Base-by-base conservation (phyloP, 2,329 filamentous ascomycete genomes). In the Cercospora canescens region DNA sequence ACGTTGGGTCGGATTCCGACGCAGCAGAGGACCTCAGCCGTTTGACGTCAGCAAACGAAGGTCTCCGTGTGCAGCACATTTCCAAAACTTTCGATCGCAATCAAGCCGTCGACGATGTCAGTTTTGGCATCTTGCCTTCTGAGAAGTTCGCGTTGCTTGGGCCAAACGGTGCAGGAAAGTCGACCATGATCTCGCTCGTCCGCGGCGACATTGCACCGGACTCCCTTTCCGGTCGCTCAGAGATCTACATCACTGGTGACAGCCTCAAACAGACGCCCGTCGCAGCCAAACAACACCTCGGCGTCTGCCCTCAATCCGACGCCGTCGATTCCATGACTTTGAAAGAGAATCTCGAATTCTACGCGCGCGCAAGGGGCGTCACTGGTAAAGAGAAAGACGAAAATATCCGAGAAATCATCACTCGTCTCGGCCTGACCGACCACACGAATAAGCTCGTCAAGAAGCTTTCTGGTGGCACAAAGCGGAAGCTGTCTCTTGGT, bases 121-220 rank as follows among this genome's bases (percentile, higher is more conserved):
- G 90, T 1, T 96, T 97, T 72, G 89, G 90, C 16, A 89, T 96
- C 56, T 85, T 86, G 32, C 87, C 87, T 50, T 90, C 91, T 55
- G 90, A 96, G 75, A 91, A 95, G 2, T 96, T 95, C 79, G 93
- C 93, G 0, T 84, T 97, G 0, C 85, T 97, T 2, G 93, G 93
- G 0, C 92, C 93, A 18, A 97, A 97, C 74, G 93, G 93, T 18
- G 93, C 93, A 1, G 93, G 93, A 63, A 96, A 97, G 73, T 93
- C 90, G 0, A 96, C 92, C 0, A 95, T 91, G 1, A 95, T 97
- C 72, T 92, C 89, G 1, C 82, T 96, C 45, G 92, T 97, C 70
- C 88, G 93, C 65, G 93, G 93, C 18, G 93, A 96, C 73, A 84
- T 94, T 28, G 52, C 64, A 18, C 37, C 21, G 1, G 62, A 66